Percentiles rank a stretch among this genome's conserved stretches.
Evolutionary conservation across 2,329 filamentous ascomycete genomes (phyloP).

Genomic region (Exophiala spinifera): DNA sequence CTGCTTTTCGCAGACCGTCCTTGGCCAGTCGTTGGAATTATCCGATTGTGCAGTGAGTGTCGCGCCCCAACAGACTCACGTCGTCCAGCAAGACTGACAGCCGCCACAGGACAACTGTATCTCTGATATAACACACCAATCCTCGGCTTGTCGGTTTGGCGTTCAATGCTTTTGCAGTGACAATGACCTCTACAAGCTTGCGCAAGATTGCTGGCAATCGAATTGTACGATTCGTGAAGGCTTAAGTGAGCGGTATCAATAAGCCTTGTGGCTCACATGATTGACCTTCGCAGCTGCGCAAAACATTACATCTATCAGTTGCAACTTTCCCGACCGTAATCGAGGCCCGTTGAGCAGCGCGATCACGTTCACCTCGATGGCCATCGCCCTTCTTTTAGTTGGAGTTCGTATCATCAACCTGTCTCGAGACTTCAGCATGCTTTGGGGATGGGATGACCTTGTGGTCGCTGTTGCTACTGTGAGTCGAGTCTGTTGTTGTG

Average conservation of each 20-base stretch:
- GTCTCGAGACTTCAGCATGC: neutral
- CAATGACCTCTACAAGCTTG: constrained; percentile 4
- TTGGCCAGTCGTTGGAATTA: neutral
- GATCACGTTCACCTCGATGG: constrained; percentile 18
- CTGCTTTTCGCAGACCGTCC: neutral
- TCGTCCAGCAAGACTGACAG: neutral
- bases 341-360: constrained; percentile 8
- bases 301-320: constrained; percentile 14
- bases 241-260: constrained; percentile 1
- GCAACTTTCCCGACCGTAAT: constrained; percentile 11
- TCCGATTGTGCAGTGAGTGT: constrained; percentile 10
- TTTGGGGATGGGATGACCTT: constrained; percentile 20
- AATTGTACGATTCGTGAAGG: constrained; percentile 18
- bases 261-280: neutral
- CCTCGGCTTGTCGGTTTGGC: constrained; percentile 11
- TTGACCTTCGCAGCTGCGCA: constrained; percentile 9
- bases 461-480: constrained; percentile 12
- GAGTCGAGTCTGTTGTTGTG: neutral
- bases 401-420: constrained; percentile 6
- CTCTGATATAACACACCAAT: constrained; percentile 1
- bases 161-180: constrained; percentile 16
- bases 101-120: constrained; percentile 8
- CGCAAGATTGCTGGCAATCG: constrained; percentile 7
- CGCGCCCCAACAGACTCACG: neutral
- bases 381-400: constrained; percentile 10